These are phyloP conservation scores for Glycine tomentella DNA, from an alignment of 306 rosid species.

Conservation along the genomic window DNA sequence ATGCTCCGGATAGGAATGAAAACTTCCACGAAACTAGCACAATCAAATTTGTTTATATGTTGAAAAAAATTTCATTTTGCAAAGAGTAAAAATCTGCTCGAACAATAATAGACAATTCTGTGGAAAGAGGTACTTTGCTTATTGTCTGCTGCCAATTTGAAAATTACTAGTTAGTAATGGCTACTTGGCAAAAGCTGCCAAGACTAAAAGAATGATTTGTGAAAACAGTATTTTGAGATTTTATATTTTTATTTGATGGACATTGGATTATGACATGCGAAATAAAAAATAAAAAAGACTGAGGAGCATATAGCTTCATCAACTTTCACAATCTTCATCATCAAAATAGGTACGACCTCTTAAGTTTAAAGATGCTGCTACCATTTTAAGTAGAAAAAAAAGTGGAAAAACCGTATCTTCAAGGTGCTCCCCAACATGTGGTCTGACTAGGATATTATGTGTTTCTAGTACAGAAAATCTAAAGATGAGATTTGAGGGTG, in stretches of 20 bases:
- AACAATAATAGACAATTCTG: slow-evolving; percentile 1
- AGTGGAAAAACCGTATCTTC: slow-evolving; percentile 52
- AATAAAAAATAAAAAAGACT: not conserved
- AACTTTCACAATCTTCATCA: slow-evolving; percentile 21
- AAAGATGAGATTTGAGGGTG: slow-evolving; percentile 50
- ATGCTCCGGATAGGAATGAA: too few relatives aligned
- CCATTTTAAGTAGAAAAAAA: slow-evolving; percentile 37
- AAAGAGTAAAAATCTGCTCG: slow-evolving; percentile 1
- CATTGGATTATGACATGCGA: slow-evolving; percentile 32
- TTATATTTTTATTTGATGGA: not conserved
- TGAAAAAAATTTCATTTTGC: not conserved
- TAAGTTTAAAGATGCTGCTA: slow-evolving; percentile 53
- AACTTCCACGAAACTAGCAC: too few relatives aligned
- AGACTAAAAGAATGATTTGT: slow-evolving; percentile 39
- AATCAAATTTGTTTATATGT: too few relatives aligned
- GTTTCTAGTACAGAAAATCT: slow-evolving; percentile 52
- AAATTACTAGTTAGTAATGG: not conserved
- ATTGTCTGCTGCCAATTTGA: slow-evolving; percentile 7
- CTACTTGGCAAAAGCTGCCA: slow-evolving; percentile 22
- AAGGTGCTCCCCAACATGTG: slow-evolving; percentile 60
- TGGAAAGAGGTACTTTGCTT: slow-evolving; percentile 19
- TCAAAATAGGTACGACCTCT: slow-evolving; percentile 12
- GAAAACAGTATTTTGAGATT: slow-evolving; percentile 27
- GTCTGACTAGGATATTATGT: slow-evolving; percentile 52
- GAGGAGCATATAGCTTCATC: slow-evolving; percentile 32